These are phyloP conservation scores for Globisporangium yorkense DNA, from an alignment of 352 stramenopile genomes.

Conservation along the genomic window DNA sequence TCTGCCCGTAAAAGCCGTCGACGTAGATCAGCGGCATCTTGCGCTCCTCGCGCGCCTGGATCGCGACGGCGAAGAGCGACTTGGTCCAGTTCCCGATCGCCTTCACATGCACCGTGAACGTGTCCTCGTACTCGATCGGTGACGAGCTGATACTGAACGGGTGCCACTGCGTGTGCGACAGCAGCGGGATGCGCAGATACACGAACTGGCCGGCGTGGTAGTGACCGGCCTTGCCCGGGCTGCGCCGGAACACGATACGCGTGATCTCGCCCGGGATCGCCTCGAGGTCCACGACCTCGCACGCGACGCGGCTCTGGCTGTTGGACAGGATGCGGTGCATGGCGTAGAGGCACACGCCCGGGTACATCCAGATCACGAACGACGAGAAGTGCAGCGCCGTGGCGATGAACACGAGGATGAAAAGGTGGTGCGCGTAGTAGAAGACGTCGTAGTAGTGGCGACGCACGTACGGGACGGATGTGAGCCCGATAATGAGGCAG, in stretches of 20 bases:
- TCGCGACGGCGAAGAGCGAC: slow-evolving; percentile 64
- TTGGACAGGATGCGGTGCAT: slow-evolving; percentile 75
- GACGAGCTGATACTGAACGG: slow-evolving; percentile 85
- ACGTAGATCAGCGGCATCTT: slow-evolving; percentile 82
- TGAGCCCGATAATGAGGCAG: slow-evolving; percentile 68
- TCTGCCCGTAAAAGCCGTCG: slow-evolving; percentile 79
- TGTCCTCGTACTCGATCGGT: slow-evolving; percentile 79
- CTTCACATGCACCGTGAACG: slow-evolving; percentile 81
- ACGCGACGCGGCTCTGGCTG: slow-evolving; percentile 63
- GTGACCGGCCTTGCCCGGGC: slow-evolving; percentile 63
- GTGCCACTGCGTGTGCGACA: slow-evolving; percentile 77
- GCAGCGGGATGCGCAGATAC: slow-evolving; percentile 64
- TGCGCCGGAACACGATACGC: slow-evolving; percentile 72
- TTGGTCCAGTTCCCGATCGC: slow-evolving; percentile 73
- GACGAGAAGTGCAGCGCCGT: slow-evolving; percentile 66
- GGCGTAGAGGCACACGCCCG: slow-evolving; percentile 66
- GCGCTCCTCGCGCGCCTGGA: slow-evolving; percentile 67
- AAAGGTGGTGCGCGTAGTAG: slow-evolving; percentile 86
- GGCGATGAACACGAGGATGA: slow-evolving; percentile 72
- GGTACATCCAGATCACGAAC: slow-evolving; percentile 86
- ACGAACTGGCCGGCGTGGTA: slow-evolving; percentile 82
- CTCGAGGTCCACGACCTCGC: slow-evolving; percentile 78
- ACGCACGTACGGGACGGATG: slow-evolving; percentile 67
- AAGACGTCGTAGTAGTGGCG: slow-evolving; percentile 82
- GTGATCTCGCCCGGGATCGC: slow-evolving; percentile 79